These are phyloP conservation scores for Microsporum canis DNA, from an alignment of 2,329 filamentous ascomycete species.

Conservation along the genomic window DNA sequence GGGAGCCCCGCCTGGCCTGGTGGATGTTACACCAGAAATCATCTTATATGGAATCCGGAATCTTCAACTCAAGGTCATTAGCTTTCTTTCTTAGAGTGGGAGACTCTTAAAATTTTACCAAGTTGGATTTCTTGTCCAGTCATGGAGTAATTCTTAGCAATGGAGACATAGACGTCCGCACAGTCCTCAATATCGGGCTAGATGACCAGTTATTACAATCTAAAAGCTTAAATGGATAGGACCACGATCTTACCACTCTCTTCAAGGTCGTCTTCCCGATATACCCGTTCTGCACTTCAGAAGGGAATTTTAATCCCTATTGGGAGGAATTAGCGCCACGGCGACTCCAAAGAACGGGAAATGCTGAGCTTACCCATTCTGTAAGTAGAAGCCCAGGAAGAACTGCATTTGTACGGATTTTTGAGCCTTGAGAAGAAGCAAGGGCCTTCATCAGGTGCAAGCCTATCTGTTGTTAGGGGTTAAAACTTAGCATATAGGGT, in stretches of 20 bases:
- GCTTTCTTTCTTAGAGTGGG: neutral
- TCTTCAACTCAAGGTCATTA: conserved; percentile 18
- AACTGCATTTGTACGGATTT: conserved; percentile 54
- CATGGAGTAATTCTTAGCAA: conserved; percentile 37
- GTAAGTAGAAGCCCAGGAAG: conserved; percentile 54
- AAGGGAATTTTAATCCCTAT: conserved; percentile 46
- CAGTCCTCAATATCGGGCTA: conserved; percentile 35
- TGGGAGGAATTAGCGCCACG: neutral
- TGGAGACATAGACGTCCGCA: conserved; percentile 30
- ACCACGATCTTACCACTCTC: conserved; percentile 35
- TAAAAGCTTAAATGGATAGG: neutral
- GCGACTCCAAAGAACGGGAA: neutral
- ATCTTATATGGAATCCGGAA: conserved; percentile 23
- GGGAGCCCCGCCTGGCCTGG: neutral
- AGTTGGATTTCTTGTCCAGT: conserved; percentile 36
- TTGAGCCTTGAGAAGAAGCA: conserved; percentile 50
- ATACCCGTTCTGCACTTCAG: conserved; percentile 45
- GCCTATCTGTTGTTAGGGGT: conserved; percentile 24
- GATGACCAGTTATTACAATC: conserved; percentile 9
- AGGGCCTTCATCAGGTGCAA: conserved; percentile 56
- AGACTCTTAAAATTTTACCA: conserved; percentile 23
- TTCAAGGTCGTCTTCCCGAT: conserved; percentile 50
- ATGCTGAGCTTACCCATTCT: conserved; percentile 46
- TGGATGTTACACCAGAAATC: neutral
- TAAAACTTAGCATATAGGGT: conserved; percentile 3